Base-by-base conservation (phyloP, 2,329 filamentous ascomycete species). In the Lachnellula suecica region DNA sequence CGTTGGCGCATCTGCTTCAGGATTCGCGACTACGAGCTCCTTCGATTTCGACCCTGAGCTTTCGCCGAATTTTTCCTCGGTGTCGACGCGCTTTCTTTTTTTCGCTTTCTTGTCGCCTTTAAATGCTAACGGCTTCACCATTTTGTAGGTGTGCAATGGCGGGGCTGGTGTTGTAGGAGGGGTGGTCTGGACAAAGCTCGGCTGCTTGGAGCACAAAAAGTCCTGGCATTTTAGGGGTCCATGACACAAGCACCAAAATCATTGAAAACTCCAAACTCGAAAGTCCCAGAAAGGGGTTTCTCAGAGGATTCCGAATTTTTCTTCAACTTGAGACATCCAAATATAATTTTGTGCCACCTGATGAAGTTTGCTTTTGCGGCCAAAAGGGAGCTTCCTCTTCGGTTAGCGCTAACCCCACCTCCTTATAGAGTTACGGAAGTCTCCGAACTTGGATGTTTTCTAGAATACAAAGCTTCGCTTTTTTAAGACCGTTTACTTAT, bases 41-140 rank as follows among this genome's bases (percentile, higher is more conserved):
- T 59, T 58, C 19, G 61, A 59, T 23, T 53, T 53, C 34, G 60
- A 61, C 8, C 35, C 47, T 47, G 57, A 59, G 20, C 49, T 53
- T 60, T 74, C 58, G 65, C 62, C 65, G 31, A 66, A 68, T 42
- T 69, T 69, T 31, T 70, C 67, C 24, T 71, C 68, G 24, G 75
- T 71, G 54, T 77, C 73, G 40, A 82, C 76, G 62, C 89, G 84
- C 79, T 96, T 97, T 70, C 91, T 83, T 78, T 97, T 97, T 73
- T 94, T 96, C 54, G 83, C 75, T 74, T 94, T 94, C 73, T 95
- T 97, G 74, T 99, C 94, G 77, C 94, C 94, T 74, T 99, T 99
- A 79, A 99, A 99, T 44, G 84, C 79, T 53, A 99, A 82, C 44
- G 93, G 86, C 70, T 96, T 97, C 63, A 96, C 87, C 89, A 94